phyloP scores from a whole-genome alignment of 177 flowering plant genomes.

The Telopea speciosissima region DNA sequence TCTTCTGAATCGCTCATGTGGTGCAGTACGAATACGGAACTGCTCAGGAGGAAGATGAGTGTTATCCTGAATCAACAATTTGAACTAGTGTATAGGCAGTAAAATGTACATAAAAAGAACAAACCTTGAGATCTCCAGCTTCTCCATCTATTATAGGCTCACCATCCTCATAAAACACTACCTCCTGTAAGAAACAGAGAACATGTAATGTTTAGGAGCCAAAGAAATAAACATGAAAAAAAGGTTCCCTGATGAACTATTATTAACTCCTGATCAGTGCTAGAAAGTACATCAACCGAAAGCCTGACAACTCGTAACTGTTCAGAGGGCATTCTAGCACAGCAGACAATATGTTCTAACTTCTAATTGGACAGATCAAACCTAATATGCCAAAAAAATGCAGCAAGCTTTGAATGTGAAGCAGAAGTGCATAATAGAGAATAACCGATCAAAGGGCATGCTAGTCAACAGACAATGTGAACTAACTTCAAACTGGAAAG shows the following conservation, averaged over 20 bases:
- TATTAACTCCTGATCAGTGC: not conserved
- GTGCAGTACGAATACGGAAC: slow-evolving; percentile 88
- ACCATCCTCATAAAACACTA: slow-evolving; percentile 89
- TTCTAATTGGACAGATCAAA: not conserved
- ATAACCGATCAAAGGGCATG: not conserved
- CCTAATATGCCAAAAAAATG: no score
- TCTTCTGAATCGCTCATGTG: slow-evolving; percentile 81
- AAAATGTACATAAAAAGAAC: slow-evolving; percentile 5
- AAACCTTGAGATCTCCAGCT: slow-evolving; percentile 91
- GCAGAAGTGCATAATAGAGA: not conserved
- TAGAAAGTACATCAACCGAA: no score
- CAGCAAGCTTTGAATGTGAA: not conserved
- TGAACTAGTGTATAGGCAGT: not conserved
- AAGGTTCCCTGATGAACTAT: not conserved
- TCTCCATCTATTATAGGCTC: slow-evolving; percentile 96
- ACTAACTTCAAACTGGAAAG: not conserved
- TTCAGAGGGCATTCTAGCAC: not conserved
- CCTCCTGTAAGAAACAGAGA: slow-evolving; percentile 71
- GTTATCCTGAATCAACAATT: slow-evolving; percentile 6
- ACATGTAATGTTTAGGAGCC: not conserved
- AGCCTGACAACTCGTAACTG: not conserved
- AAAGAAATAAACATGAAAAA: slow-evolving; percentile 66
- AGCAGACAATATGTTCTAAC: not conserved
- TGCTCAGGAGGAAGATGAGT: slow-evolving; percentile 22
- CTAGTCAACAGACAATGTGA: not conserved